Base-by-base conservation (phyloP, 2,329 filamentous ascomycete genomes). In the Trichoderma breve region DNA sequence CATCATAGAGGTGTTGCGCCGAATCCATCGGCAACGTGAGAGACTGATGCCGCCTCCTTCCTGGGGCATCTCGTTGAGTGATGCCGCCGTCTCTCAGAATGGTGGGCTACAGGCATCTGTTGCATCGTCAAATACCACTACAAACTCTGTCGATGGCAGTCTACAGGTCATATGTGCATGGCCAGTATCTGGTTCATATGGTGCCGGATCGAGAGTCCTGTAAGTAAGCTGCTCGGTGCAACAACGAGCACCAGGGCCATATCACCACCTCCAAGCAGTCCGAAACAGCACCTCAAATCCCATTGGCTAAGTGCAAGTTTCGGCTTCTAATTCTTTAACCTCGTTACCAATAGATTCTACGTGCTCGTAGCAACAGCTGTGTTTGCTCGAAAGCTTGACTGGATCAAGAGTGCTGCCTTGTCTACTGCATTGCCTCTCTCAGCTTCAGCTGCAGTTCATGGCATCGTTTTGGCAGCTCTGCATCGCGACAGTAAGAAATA, bases 341-440 rank as follows among this genome's bases (percentile, higher is more conserved):
- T 24, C 11, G n/a, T 24, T 15, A 18, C 24, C 6, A 18, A 3
- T 73, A 89, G 88, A 73, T 90, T 91, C 78, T 92, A 92, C 77
- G 84, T 88, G 57, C 85, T 92, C 2, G 86, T 92, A 64, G 84
- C 87, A 63, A 85, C 89, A 3, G 92, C 90, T 75, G 84, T 92
- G 4, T 79, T 92, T 62, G 89, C 87, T n/a, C 84, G 89, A 63
- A 89, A 88, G 74, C 80, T 82, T 32, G 86, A 88, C 78, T 91
- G 89, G 89, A 82, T 92, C 4, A 84, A 86, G 67, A 88, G 88
- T 74, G 88, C 90, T 12, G 91, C 88, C 77, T 80, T 92, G 43
- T 90, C 89, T 7, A 89, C 88, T 15, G 90, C 87, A 5, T 81
- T 90, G 74, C 82, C 91, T 43, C 83, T 92, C 57, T 90, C 90